phyloP scores from a whole-genome alignment of 164 flowering plant genomes.

The Santalum album region DNA sequence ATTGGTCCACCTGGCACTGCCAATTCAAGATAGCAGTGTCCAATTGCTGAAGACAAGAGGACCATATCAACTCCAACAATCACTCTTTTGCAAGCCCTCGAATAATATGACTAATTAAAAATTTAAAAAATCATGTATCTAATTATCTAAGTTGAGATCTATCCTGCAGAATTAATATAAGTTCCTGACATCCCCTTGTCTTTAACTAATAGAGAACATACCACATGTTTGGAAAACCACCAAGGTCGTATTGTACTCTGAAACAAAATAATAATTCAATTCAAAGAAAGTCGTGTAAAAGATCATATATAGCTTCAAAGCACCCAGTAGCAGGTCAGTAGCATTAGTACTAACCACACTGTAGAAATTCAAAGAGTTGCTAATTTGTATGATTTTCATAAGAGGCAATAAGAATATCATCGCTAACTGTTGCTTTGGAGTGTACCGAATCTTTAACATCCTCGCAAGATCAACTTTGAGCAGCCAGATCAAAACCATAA shows the following conservation, averaged over 20 bases:
- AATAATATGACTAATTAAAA: too few species aligned
- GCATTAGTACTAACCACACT: neutral
- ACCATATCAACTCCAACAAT: too few species aligned
- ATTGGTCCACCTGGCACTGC: neutral
- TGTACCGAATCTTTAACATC: slow-evolving; percentile 8
- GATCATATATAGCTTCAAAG: too few species aligned
- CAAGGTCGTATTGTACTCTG: neutral
- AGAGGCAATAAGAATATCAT: neutral
- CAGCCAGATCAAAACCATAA: neutral
- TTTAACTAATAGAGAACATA: neutral
- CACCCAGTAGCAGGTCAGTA: too few species aligned
- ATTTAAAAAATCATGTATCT: too few species aligned
- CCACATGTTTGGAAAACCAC: neutral
- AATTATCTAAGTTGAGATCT: too few species aligned
- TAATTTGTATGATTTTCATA: too few species aligned
- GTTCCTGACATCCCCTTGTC: neutral
- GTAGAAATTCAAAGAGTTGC: neutral
- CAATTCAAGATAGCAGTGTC: too few species aligned
- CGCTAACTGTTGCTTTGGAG: slow-evolving; percentile 3
- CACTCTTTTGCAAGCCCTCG: too few species aligned
- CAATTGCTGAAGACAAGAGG: too few species aligned
- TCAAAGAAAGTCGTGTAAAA: neutral
- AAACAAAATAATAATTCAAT: neutral
- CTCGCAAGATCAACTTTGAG: slow-evolving; percentile 6
- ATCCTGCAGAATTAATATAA: too few species aligned